phyloP scores from a whole-genome alignment of 177 flowering plant species.

The Telopea speciosissima region DNA sequence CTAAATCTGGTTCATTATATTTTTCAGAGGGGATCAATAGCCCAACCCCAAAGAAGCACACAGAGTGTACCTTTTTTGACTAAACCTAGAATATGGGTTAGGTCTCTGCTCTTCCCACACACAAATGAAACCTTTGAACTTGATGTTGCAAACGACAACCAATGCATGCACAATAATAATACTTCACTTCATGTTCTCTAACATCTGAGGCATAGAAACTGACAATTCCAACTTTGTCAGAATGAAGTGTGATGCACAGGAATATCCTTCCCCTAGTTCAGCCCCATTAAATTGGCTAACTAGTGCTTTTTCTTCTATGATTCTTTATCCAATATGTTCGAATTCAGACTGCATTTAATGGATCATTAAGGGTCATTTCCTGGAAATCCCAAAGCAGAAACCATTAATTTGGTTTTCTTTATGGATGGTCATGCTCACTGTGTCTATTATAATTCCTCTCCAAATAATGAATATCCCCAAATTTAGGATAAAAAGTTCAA shows the following conservation, averaged over 20 bases:
- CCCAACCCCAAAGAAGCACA: neutral
- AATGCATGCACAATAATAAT: too few species aligned
- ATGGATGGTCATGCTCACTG: neutral
- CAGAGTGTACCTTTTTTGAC: neutral
- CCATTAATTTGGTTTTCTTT: neutral
- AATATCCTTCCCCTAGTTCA: neutral
- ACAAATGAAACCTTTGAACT: neutral
- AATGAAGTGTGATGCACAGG: too few species aligned
- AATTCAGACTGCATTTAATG: neutral
- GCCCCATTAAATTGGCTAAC: neutral
- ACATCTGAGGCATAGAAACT: neutral
- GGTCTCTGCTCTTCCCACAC: neutral
- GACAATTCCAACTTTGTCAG: too few species aligned
- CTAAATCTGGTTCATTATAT: neutral
- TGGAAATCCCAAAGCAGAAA: neutral
- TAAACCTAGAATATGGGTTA: neutral
- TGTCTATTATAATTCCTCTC: too few species aligned
- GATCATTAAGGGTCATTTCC: neutral
- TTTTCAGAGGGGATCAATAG: neutral
- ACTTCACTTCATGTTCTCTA: neutral
- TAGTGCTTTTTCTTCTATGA: too few species aligned
- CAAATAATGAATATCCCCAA: neutral
- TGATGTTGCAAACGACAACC: neutral
- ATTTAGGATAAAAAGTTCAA: neutral
- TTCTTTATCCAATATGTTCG: too few species aligned